Evolutionary conservation across 2,329 filamentous ascomycete genomes (phyloP), one percentile per base, ranked within the genome.

Genomic region (Fusarium fujikuroi): DNA sequence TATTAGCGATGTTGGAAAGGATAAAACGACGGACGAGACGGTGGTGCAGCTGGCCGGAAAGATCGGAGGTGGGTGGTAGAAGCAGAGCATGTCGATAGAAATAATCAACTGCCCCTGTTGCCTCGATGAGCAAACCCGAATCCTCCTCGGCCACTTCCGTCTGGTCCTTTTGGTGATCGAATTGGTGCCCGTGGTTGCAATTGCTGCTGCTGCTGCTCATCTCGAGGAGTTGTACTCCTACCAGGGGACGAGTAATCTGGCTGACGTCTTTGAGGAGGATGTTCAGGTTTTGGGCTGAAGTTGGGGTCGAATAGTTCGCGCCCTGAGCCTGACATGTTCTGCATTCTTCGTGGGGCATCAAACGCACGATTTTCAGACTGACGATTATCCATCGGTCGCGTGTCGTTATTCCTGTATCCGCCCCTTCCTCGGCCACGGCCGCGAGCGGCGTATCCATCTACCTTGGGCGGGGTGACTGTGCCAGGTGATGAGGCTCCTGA

Each of bases 1-100:
- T 28, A 92, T 98, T 77, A 98, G 95, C 84, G 94, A 98, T 80
- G 94, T 99, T 47, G 96, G 96, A 57, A 97, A 96, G 84, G 87
- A 89, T 72, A 84, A 88, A 80, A 79, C 86, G 81, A 85, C 87
- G 67, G 92, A 95, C 47, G 93, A 97, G 79, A 90, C 92, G 67
- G 95, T 97, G 44, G 92, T 95, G 66, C 94, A 96, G 79, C 87
- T 99, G 78, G 95, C 95, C 52, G 92, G 94, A 63, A 96, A 95
- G 82, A 93, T 95, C 76, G 96, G 95, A 60, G 96, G 96, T 60
- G 96, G 96, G 30, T 99, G 96, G 96, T 98, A 87, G 59, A 68
- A 67, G 66, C 63, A 72, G 66, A 68, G 66, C 63, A 72, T 69
- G 74, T 79, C 75, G 70, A 77, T 72, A 77, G 70, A 76, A 70